Evolutionary conservation across 495 filamentous ascomycete genomes (phyloP).

Genomic region (Trichoderma asperelloides): DNA sequence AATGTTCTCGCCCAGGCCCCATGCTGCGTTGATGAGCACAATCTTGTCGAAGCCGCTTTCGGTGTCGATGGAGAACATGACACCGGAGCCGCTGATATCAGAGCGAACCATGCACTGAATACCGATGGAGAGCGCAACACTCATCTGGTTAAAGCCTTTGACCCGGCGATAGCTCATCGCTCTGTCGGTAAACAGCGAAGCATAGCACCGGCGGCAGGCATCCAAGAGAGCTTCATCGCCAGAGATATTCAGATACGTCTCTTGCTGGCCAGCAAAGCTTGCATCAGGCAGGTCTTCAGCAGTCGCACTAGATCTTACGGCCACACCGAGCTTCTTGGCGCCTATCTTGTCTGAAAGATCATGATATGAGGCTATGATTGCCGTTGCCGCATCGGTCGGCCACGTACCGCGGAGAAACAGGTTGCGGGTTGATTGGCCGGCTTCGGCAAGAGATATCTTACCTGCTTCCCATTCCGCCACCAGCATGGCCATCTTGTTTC

Average conservation of each 20-base stretch:
- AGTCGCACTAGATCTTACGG: conserved; percentile 30
- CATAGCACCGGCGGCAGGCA: conserved; percentile 26
- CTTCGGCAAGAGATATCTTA: conserved; percentile 14
- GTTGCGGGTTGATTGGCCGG: conserved; percentile 13
- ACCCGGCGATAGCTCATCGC: conserved; percentile 28
- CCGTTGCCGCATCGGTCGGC: conserved; percentile 14
- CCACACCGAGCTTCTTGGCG: conserved; percentile 20
- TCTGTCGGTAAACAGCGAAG: conserved; percentile 30
- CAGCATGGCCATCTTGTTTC: conserved; percentile 18
- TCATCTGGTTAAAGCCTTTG: conserved; percentile 27
- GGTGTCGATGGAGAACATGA: conserved; percentile 33
- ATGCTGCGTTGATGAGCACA: conserved; percentile 30
- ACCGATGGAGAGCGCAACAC: conserved; percentile 26
- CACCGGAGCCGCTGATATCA: conserved; percentile 23
- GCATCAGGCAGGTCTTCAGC: conserved; percentile 31
- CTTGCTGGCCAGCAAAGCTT: conserved; percentile 31
- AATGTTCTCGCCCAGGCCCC: conserved; percentile 31
- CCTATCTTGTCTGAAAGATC: conserved; percentile 12
- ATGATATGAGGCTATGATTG: conserved; percentile 15
- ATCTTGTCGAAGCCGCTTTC: conserved; percentile 29
- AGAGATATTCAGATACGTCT: conserved; percentile 25
- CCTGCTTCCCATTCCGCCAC: conserved; percentile 16
- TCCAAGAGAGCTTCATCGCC: conserved; percentile 17
- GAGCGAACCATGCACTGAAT: conserved; percentile 33
- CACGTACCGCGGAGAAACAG: conserved; percentile 18